Base-by-base conservation (phyloP, 169 alveolate species). In the Miamiensis avidus region DNA sequence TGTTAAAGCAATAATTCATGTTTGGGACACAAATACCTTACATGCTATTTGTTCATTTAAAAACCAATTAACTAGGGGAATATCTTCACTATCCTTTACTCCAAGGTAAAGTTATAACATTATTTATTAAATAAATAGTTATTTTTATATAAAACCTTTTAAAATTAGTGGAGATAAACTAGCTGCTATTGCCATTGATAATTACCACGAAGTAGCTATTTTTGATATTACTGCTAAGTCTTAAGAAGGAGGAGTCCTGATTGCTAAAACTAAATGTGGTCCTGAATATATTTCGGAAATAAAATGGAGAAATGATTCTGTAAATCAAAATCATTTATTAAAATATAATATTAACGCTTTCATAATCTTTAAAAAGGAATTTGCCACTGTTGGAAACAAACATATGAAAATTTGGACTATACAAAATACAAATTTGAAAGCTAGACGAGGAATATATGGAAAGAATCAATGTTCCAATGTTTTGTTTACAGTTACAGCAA, bases 141-240 rank as follows among this genome's bases (percentile, higher is more conserved):
- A n/a, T n/a, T n/a, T n/a, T n/a, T n/a, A n/a, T n/a, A n/a, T n/a
- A n/a, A n/a, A n/a, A 49, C 20, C 20, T 49, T 11, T 49, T 20
- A 49, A 49, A 11, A 49, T 11, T 11, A 49, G 78, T 78, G 95
- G 92, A 34, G 92, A 91, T 74, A 82, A 82, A 34, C 83, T 93
- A 79, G 93, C 89, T 30, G 96, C 94, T 30, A 82, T 88, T n/a
- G 95, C 95, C 25, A 89, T 92, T 34, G 97, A 94, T 89, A 93
- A 88, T 34, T 90, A 90, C 26, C 95, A 95, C 74, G 77, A 83
- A 29, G 86, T 96, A 25, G 95, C 94, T 30, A 81, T 94, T 29
- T 94, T 90, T 31, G 92, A 96, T 88, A 77, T 86, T 15, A 88
- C 76, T 33, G 87, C 91, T 25, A 93, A 84, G 1, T n/a, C 64